phyloP scores from a whole-genome alignment of 2,329 filamentous ascomycete species.

The Lachnellula occidentalis region DNA sequence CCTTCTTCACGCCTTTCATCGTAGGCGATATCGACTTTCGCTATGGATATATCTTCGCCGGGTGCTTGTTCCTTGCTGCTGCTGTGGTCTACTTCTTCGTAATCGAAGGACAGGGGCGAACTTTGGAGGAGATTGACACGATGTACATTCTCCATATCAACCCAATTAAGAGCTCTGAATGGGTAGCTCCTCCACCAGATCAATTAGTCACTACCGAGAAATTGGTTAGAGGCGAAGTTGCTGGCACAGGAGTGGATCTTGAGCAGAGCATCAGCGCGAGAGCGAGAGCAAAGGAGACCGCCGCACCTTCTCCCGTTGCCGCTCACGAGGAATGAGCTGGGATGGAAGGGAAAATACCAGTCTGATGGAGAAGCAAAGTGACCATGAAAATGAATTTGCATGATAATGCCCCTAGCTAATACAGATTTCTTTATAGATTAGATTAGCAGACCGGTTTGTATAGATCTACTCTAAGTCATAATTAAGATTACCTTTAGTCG shows the following conservation, averaged over 20 bases:
- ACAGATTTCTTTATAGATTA: no score
- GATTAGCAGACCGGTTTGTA: no score
- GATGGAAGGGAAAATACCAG: not conserved
- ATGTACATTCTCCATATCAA: conserved; percentile 23
- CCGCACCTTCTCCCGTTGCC: not conserved
- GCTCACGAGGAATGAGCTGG: no score
- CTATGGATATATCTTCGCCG: conserved; percentile 67
- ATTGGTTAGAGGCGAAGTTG: conserved; percentile 9
- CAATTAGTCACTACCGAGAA: conserved; percentile 16
- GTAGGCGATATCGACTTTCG: conserved; percentile 63
- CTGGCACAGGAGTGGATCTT: conserved; percentile 10
- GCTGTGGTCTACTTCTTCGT: conserved; percentile 72
- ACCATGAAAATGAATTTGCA: no score
- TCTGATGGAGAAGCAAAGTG: no score
- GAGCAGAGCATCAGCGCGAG: conserved; percentile 10
- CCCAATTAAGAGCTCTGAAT: conserved; percentile 14
- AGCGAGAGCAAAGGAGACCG: conserved; percentile 12
- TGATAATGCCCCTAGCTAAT: no score
- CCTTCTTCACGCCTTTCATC: conserved; percentile 78
- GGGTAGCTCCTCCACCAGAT: conserved; percentile 14
- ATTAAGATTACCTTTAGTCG: no score
- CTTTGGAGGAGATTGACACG: conserved; percentile 24
- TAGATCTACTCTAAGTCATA: no score
- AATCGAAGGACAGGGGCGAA: conserved; percentile 50
- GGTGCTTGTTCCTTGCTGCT: conserved; percentile 59